Base-by-base conservation (phyloP, 129 eudicot species). In the Flaveria trinervia region DNA sequence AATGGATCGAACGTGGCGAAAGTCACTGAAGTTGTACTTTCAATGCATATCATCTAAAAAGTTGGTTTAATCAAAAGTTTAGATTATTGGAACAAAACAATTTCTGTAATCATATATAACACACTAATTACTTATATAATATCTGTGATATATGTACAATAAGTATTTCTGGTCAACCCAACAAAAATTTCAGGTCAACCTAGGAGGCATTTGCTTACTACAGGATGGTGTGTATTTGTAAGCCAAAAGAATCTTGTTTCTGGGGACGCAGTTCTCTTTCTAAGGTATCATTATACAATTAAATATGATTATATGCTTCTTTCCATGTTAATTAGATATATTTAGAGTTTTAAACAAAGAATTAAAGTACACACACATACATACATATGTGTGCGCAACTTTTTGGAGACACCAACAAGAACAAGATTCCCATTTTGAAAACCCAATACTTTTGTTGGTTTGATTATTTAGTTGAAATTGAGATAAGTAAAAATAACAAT, bases 161-260 rank as follows among this genome's bases (percentile, higher is more conserved):
- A 33, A 33, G 39, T 33, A 33, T 33, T 33, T 33, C 7, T 33
- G 39, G 39, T 4, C 39, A 33, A 33, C 39, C 39, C 39, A 33
- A 33, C 39, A 2, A 4, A 0, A 33, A 5, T 72, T 78, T 48
- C 83, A 92, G 97, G 97, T 23, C 97, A 89, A 89, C 97, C 97
- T 5, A 87, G 97, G 89, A 83, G 97, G 16, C 97, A 92, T 80
- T 90, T 92, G 86, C 97, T 92, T 67, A 92, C 97, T 18, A 92
- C 97, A 2, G 97, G 97, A 17, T 92, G 97, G 97, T 89, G 96
- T 64, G 76, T 89, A 39, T 92, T 92, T 74, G 97, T 92, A 20
- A 92, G 92, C 92, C 97, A 92, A 54, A 92, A 92, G 81, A 87
- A 87, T 83, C 97, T 92, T 65, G 88, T 89, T 49, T 84, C 96